Evolutionary conservation across 2,329 filamentous ascomycete species (phyloP).

Genomic region (Penicillium sp.): DNA sequence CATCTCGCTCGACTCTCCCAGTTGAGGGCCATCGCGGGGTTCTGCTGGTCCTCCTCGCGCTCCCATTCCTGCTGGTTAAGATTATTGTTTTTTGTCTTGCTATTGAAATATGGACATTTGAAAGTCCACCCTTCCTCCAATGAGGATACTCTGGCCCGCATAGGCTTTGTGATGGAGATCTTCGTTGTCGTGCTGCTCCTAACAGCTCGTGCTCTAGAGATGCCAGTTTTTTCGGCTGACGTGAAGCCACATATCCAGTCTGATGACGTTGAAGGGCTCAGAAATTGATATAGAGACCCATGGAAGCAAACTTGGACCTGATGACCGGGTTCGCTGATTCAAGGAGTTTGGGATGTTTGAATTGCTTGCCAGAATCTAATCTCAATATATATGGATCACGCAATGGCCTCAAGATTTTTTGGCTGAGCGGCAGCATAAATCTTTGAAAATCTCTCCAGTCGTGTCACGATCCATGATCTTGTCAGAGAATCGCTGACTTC

Average conservation of each 20-base stretch:
- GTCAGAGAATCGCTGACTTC: slow-evolving; percentile 25
- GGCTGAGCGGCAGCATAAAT: slow-evolving; percentile 24
- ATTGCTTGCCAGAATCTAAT: background rate
- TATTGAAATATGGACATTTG: slow-evolving; percentile 18
- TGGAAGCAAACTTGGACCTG: background rate
- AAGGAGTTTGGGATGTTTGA: background rate
- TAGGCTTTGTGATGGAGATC: slow-evolving; percentile 27
- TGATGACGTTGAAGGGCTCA: slow-evolving; percentile 3
- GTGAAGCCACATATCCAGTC: background rate
- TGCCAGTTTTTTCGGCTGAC: slow-evolving; percentile 16
- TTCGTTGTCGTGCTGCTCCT: slow-evolving; percentile 19
- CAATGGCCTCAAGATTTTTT: slow-evolving; percentile 12
- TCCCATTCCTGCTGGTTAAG: slow-evolving; percentile 24
- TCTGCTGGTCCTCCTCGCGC: slow-evolving; percentile 13
- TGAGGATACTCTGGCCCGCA: slow-evolving; percentile 17
- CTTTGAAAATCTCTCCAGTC: slow-evolving; percentile 22
- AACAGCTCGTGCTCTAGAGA: slow-evolving; percentile 18
- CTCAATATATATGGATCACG: background rate
- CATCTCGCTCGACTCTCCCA: slow-evolving; percentile 17
- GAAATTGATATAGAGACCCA: background rate
- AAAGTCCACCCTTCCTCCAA: slow-evolving; percentile 18
- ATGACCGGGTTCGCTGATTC: background rate
- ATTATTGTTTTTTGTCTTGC: slow-evolving; percentile 21
- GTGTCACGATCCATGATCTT: slow-evolving; percentile 23
- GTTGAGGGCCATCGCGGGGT: slow-evolving; percentile 16